Evolutionary conservation across 2,329 filamentous ascomycete genomes (phyloP).

Genomic region (Sclerotinia sclerotiorum): DNA sequence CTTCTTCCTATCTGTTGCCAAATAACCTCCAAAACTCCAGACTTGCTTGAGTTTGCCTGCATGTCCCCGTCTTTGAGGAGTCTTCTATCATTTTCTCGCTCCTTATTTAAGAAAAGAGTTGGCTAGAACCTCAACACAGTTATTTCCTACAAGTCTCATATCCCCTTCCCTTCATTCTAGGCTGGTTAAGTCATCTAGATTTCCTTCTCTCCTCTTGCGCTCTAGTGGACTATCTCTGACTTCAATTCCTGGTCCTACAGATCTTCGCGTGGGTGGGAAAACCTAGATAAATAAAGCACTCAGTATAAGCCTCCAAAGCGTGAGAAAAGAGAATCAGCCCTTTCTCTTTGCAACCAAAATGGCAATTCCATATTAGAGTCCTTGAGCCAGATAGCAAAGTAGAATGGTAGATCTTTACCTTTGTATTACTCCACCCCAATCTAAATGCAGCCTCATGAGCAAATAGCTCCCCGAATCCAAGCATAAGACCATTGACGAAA

Average conservation of each 20-base stretch:
- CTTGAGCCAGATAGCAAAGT: neutral
- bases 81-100: neutral
- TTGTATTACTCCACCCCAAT: slow-evolving; percentile 89
- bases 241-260: slow-evolving; percentile 80
- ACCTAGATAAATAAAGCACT: slow-evolving; percentile 31
- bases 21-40: neutral
- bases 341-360: neutral
- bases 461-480: slow-evolving; percentile 95
- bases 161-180: slow-evolving; percentile 36
- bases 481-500: slow-evolving; percentile 97
- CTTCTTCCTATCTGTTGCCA: neutral
- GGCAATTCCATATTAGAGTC: too few relatives aligned
- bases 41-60: neutral
- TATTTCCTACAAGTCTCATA: slow-evolving; percentile 12
- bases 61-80: neutral
- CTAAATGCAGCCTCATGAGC: slow-evolving; percentile 94
- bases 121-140: slow-evolving; percentile 33
- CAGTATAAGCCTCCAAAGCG: neutral
- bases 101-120: slow-evolving; percentile 1
- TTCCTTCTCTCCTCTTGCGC: slow-evolving; percentile 46
- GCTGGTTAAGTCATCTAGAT: slow-evolving; percentile 64
- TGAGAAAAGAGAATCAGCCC: neutral
- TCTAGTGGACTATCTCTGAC: slow-evolving; percentile 64
- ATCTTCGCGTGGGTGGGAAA: slow-evolving; percentile 46
- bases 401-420: slow-evolving; percentile 56